Conservation (phyloP, 164 flowering plant genomes). For the Cinnamomum micranthum region DNA sequence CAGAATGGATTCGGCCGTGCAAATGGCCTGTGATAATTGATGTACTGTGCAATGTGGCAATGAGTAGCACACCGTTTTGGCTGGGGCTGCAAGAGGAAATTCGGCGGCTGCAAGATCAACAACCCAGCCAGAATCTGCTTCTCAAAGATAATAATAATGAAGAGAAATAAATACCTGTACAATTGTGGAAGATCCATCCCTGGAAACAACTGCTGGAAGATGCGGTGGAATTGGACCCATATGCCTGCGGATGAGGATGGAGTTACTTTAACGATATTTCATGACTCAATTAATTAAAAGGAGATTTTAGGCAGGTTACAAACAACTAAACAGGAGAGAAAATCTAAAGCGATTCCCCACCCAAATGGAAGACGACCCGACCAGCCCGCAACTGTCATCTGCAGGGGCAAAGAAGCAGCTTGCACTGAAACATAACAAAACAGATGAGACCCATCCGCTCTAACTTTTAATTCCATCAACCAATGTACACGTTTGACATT, state of each 20-base stretch:
- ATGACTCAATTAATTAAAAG: too few species aligned
- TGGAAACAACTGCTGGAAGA: slow-evolving; percentile 68
- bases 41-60: slow-evolving; percentile 77
- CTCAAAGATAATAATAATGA: not conserved
- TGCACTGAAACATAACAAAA: slow-evolving; percentile 34
- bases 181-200: slow-evolving; percentile 63
- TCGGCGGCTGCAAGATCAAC: slow-evolving; percentile 50
- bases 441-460: not conserved
- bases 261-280: too few species aligned
- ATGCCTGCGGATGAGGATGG: slow-evolving; percentile 42
- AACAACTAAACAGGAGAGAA: slow-evolving; percentile 8
- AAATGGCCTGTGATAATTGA: slow-evolving; percentile 59
- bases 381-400: slow-evolving; percentile 74
- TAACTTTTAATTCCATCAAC: not conserved
- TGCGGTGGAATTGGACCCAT: slow-evolving; percentile 46
- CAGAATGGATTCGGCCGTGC: slow-evolving; percentile 83
- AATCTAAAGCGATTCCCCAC: slow-evolving; percentile 30
- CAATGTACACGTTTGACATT: not conserved
- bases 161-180: slow-evolving; percentile 45
- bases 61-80: slow-evolving; percentile 92
- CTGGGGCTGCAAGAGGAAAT: slow-evolving; percentile 48
- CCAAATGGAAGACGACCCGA: slow-evolving; percentile 84
- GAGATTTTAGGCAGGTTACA: not conserved
- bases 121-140: not conserved
- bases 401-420: slow-evolving; percentile 50